Percentiles rank a stretch among this genome's conserved stretches.
These are phyloP conservation scores for Dictyophora rubrovolvata DNA, from an alignment of 768 basidiomycete species.

Conservation along the genomic window DNA sequence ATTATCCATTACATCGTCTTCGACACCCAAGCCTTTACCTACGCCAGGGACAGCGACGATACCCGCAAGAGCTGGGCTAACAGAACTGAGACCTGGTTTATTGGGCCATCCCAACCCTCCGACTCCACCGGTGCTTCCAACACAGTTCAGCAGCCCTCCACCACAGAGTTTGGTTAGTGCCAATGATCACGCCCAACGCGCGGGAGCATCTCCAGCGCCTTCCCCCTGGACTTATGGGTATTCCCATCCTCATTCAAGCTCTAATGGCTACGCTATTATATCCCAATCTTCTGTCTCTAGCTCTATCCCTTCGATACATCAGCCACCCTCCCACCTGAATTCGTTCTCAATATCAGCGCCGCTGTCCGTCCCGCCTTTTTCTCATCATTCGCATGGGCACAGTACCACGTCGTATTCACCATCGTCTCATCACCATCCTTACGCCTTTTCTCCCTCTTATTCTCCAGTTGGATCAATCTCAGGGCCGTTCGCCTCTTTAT, in stretches of 20 bases:
- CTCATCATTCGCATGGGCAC: neutral
- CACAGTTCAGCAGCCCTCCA: too few relatives aligned
- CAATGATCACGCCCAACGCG: too few relatives aligned
- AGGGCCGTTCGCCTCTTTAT: neutral
- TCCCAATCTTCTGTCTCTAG: neutral
- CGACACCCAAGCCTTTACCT: neutral
- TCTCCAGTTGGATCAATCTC: neutral
- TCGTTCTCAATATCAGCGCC: neutral
- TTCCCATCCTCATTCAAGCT: neutral
- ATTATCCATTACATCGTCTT: neutral
- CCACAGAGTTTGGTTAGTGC: neutral
- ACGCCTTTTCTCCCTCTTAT: neutral
- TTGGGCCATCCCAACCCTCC: slow-evolving; percentile 6
- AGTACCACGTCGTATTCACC: neutral
- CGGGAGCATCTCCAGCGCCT: too few relatives aligned
- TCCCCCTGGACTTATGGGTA: neutral
- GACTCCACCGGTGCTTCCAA: neutral
- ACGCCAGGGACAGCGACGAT: neutral
- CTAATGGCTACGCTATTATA: neutral
- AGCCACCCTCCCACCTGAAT: neutral
- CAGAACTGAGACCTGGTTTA: slow-evolving; percentile 6
- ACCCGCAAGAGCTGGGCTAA: neutral
- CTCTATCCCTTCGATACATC: neutral
- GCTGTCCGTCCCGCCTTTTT: neutral
- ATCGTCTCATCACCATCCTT: neutral